Base-by-base conservation (phyloP, 108 stramenopile species). In the Epithemia pelagica region DNA sequence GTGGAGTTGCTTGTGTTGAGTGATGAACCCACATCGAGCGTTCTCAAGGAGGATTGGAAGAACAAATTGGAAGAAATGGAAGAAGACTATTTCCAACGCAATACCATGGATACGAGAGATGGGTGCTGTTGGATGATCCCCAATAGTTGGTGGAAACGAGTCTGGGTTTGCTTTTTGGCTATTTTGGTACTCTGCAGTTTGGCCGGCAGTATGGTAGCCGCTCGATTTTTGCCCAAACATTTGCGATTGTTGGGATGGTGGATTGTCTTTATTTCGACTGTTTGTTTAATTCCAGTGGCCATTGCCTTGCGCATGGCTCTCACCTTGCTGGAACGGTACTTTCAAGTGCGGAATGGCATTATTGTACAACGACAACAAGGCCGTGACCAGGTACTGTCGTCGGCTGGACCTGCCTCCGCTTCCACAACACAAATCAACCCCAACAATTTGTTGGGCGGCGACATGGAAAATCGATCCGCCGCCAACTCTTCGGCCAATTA, bases 1-100 rank as follows among this genome's bases (percentile, higher is more conserved):
- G 79, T 84, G 1, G 64, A 76, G 28, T 51, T 84, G 32, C 52
- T 84, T 57, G 75, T 76, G 10, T 60, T 84, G 59, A 52, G 32
- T 23, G 64, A 78, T 22, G 79, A 84, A 61, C 83, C 83, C 1
- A 77, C 76, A 7, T 70, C 65, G 15, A 62, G 68, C 7, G 61
- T 80, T 18, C 58, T 83, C 22, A 59, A 63, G 61, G 74, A 76
- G 18, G 78, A 83, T 31, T 75, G 64, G 46, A 24, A 78, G 0
- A 37, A 62, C 3, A 62, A 76, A 22, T 26, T 64, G 64, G 27
- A 67, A n/a, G 68, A 69, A 64, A 32, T 65, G 37, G 65, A 76
- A 53, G 54, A 71, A 31, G 66, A 75, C 63, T 46, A 46, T 46
- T 46, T 46, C 10, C 37, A 15, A 15, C 37, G 37, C 5, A 46